A percentile compares a stretch with the other conserved stretches of the same genome.
Evolutionary conservation across 208 protist species (phyloP).

Genomic region (Acanthamoeba healyi): DNA sequence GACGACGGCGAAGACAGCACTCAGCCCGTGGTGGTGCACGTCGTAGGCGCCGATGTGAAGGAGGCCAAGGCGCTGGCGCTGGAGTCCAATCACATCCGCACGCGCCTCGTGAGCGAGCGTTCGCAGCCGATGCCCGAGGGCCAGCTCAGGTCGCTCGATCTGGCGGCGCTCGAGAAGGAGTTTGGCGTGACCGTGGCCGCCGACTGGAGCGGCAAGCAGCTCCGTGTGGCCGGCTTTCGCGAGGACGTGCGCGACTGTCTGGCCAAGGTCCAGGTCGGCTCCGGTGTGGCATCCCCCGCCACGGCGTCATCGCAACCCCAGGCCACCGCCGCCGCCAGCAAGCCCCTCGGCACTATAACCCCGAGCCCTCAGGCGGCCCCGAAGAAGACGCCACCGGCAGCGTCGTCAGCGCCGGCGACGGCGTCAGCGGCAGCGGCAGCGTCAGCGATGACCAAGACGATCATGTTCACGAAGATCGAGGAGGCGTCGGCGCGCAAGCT

Average conservation of each 20-base stretch:
- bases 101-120: background rate
- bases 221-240: background rate
- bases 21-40: background rate
- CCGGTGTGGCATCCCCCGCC: too few species aligned
- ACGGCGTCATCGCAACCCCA: background rate
- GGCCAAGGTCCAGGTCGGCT: background rate
- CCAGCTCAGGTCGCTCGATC: background rate
- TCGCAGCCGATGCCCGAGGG: background rate
- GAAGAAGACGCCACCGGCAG: too few species aligned
- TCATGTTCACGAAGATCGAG: background rate
- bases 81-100: constrained; percentile 10
- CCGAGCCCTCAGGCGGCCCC: too few species aligned
- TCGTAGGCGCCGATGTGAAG: background rate
- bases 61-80: background rate
- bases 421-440: too few species aligned
- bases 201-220: background rate
- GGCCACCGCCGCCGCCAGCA: too few species aligned
- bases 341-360: too few species aligned
- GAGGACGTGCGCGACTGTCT: background rate
- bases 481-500: background rate
- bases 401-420: too few species aligned
- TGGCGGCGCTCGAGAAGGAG: background rate
- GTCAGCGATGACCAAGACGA: background rate
- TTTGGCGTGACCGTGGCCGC: background rate
- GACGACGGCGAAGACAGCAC: background rate